phyloP scores from a whole-genome alignment of 805 yeast species.

The Starmerella bombicola region DNA sequence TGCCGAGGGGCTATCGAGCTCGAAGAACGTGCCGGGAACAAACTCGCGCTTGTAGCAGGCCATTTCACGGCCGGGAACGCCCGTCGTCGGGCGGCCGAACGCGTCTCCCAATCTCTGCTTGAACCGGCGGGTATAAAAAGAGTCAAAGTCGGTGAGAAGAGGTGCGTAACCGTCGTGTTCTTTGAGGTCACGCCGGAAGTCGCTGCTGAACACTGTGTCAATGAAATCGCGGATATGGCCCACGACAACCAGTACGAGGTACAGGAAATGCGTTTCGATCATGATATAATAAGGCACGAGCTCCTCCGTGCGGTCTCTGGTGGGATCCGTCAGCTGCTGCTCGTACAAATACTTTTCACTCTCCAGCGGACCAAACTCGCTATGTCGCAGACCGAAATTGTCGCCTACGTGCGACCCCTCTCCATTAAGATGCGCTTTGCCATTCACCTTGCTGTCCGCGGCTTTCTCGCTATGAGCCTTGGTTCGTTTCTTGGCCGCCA shows the following conservation, averaged over 20 bases:
- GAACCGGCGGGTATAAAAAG: constrained; percentile 84
- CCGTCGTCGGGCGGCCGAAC: constrained; percentile 90
- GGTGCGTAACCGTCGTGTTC: constrained; percentile 90
- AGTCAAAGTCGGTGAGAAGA: constrained; percentile 85
- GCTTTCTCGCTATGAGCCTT: neutral
- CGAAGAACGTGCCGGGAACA: constrained; percentile 43
- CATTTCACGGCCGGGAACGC: constrained; percentile 91
- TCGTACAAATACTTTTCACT: constrained; percentile 52
- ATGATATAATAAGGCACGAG: constrained; percentile 78
- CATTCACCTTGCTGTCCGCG: no score
- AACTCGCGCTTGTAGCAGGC: constrained; percentile 67
- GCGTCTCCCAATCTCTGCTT: constrained; percentile 87
- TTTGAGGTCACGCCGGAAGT: constrained; percentile 49
- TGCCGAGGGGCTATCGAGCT: constrained; percentile 35
- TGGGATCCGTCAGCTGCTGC: constrained; percentile 37
- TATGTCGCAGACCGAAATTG: constrained; percentile 19
- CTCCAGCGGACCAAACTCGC: constrained; percentile 63
- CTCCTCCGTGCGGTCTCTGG: constrained; percentile 49
- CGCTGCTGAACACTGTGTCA: constrained; percentile 60
- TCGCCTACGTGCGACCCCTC: constrained; percentile 1
- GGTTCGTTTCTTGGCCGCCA: constrained; percentile 3
- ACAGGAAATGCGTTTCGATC: constrained; percentile 72
- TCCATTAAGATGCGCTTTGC: no score
- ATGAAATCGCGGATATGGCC: constrained; percentile 88
- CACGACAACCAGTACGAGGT: constrained; percentile 66